These are phyloP conservation scores for Spathaspora boniae DNA, from an alignment of 805 yeast genomes.

Conservation along the genomic window DNA sequence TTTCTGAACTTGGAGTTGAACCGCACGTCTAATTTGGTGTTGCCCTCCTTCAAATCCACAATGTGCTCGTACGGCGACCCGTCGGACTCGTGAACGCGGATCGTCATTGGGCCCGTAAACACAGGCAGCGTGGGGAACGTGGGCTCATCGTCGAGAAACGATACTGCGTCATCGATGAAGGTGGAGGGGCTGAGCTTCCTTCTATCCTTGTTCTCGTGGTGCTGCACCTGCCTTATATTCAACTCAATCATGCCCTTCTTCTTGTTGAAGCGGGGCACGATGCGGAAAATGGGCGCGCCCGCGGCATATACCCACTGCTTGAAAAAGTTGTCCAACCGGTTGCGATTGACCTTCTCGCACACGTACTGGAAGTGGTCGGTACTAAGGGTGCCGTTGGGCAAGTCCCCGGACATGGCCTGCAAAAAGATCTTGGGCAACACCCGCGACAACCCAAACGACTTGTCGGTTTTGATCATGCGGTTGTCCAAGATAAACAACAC, in stretches of 20 bases:
- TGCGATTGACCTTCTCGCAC: constrained; percentile 93
- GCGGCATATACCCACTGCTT: constrained; percentile 90
- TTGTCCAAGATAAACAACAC: constrained; percentile 81
- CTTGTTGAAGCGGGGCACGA: constrained; percentile 89
- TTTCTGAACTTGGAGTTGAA: constrained; percentile 92
- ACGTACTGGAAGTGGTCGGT: constrained; percentile 84
- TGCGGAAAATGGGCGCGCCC: constrained; percentile 85
- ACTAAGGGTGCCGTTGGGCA: constrained; percentile 71
- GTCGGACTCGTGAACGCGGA: constrained; percentile 95
- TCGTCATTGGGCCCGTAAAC: constrained; percentile 93
- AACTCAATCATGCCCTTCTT: constrained; percentile 92
- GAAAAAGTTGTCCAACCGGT: constrained; percentile 76
- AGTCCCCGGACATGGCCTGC: constrained; percentile 94
- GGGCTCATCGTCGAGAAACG: constrained; percentile 41
- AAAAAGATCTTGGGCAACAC: constrained; percentile 87
- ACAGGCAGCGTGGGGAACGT: constrained; percentile 42
- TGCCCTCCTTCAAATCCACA: constrained; percentile 81
- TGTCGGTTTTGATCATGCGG: constrained; percentile 94
- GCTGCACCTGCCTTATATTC: constrained; percentile 88
- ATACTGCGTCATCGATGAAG: constrained; percentile 45
- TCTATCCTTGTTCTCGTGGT: constrained; percentile 44
- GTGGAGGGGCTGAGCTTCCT: constrained; percentile 21
- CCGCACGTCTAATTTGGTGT: constrained; percentile 87
- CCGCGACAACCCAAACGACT: constrained; percentile 86
- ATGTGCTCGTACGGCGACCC: constrained; percentile 99